Conservation (phyloP, 2,329 filamentous ascomycete species). For the Penicillium sp. region DNA sequence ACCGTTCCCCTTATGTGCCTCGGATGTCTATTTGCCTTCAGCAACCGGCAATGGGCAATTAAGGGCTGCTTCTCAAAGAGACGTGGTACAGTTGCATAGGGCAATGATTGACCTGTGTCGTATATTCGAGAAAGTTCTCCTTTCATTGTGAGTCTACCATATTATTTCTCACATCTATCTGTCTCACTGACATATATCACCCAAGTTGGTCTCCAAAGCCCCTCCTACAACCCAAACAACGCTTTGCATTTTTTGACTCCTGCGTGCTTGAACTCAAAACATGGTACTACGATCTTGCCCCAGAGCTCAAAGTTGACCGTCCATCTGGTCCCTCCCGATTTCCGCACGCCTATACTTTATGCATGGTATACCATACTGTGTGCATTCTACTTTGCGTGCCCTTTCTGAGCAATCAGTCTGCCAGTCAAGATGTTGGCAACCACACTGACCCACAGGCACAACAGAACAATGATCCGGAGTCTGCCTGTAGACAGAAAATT, state of each 20-base stretch:
- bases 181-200: neutral
- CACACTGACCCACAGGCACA: neutral
- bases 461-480: neutral
- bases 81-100: constrained; percentile 24
- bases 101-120: constrained; percentile 32
- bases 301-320: constrained; percentile 31
- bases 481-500: constrained; percentile 10
- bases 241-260: constrained; percentile 31
- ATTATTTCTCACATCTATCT: neutral
- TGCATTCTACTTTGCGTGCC: constrained; percentile 36
- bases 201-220: constrained; percentile 36
- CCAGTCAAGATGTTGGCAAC: neutral
- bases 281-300: constrained; percentile 39
- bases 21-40: constrained; percentile 11
- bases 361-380: constrained; percentile 39
- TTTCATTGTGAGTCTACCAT: constrained; percentile 27
- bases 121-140: constrained; percentile 35
- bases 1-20: constrained; percentile 20
- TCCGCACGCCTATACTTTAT: constrained; percentile 35
- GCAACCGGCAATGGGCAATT: constrained; percentile 19
- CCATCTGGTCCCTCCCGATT: constrained; percentile 19
- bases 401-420: constrained; percentile 17
- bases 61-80: constrained; percentile 19
- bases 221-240: constrained; percentile 19
- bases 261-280: constrained; percentile 36